Conservation (phyloP, 805 yeast genomes). For the Saitoella complicata region DNA sequence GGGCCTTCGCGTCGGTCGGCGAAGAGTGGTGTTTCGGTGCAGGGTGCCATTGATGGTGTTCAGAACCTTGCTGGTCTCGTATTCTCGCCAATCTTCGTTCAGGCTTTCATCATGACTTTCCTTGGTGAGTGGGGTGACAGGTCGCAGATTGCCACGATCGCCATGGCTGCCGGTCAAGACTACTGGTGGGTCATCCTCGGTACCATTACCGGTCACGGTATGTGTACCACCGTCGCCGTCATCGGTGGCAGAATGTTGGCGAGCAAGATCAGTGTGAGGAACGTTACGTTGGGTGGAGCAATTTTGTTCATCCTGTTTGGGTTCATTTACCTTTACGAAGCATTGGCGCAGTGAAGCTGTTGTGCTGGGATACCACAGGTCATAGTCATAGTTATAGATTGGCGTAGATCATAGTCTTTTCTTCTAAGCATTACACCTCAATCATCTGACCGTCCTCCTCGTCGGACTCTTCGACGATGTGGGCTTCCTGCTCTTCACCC, state of each 20-base stretch:
- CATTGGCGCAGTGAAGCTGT: slow-evolving; percentile 22
- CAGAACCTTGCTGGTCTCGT: slow-evolving; percentile 43
- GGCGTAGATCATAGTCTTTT: too few species aligned
- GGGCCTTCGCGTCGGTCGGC: too few species aligned
- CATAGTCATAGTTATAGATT: background rate
- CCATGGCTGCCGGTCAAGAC: slow-evolving; percentile 94
- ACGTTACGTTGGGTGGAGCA: slow-evolving; percentile 84
- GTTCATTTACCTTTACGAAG: slow-evolving; percentile 60
- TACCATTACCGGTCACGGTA: slow-evolving; percentile 73
- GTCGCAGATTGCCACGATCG: slow-evolving; percentile 93
- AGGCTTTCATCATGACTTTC: slow-evolving; percentile 89
- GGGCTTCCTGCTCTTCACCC: too few species aligned
- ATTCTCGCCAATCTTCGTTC: slow-evolving; percentile 81
- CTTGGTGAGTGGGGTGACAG: slow-evolving; percentile 99
- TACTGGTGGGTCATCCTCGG: slow-evolving; percentile 82
- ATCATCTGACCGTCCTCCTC: too few species aligned
- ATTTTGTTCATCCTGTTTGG: slow-evolving; percentile 72
- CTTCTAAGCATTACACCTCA: too few species aligned
- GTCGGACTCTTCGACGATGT: too few species aligned
- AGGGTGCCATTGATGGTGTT: slow-evolving; percentile 23
- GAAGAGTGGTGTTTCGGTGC: background rate
- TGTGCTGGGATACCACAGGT: too few species aligned
- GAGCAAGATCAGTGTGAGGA: slow-evolving; percentile 75
- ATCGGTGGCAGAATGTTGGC: slow-evolving; percentile 86
- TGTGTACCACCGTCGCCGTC: slow-evolving; percentile 84